Evolutionary conservation across 2,329 filamentous ascomycete species (phyloP).

Genomic region (Juglanconis oblonga): DNA sequence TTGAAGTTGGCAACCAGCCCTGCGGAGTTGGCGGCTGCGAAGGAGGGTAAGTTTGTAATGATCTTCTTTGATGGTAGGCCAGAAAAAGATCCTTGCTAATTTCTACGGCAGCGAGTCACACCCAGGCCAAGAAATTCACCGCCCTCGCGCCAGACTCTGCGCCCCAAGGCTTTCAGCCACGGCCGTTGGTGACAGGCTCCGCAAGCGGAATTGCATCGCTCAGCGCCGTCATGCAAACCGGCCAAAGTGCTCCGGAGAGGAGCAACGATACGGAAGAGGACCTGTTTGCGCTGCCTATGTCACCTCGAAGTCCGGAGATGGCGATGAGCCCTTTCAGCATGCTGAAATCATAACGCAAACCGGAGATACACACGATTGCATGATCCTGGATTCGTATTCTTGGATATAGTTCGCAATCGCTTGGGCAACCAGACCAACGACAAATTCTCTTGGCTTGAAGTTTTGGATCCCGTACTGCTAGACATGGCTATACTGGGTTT

Average conservation of each 20-base stretch:
- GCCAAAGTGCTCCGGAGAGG: conserved; percentile 27
- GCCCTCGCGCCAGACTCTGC: conserved; percentile 34
- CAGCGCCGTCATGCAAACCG: conserved; percentile 38
- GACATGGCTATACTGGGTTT: conserved; percentile 2
- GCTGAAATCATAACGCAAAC: conserved; percentile 23
- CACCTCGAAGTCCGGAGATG: conserved; percentile 82
- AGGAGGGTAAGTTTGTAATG: conserved; percentile 43
- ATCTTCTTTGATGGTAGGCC: not conserved
- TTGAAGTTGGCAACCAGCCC: conserved; percentile 74
- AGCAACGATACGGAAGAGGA: conserved; percentile 66
- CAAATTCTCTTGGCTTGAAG: conserved; percentile 3
- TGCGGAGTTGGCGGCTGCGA: conserved; percentile 55
- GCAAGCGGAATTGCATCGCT: conserved; percentile 33
- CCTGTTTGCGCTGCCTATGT: conserved; percentile 83
- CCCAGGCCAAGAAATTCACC: conserved; percentile 9
- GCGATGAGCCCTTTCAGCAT: conserved; percentile 76
- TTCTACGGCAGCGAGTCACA: conserved; percentile 5
- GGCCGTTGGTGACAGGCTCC: conserved; percentile 9
- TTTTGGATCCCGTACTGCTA: not conserved
- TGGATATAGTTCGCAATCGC: not conserved
- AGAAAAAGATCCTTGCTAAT: conserved; percentile 29
- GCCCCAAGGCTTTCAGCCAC: conserved; percentile 55
- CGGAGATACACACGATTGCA: not conserved
- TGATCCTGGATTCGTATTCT: not conserved
- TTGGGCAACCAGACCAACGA: not conserved